Base-by-base conservation (phyloP, 306 rosid species). In the Glycyrrhiza uralensis region DNA sequence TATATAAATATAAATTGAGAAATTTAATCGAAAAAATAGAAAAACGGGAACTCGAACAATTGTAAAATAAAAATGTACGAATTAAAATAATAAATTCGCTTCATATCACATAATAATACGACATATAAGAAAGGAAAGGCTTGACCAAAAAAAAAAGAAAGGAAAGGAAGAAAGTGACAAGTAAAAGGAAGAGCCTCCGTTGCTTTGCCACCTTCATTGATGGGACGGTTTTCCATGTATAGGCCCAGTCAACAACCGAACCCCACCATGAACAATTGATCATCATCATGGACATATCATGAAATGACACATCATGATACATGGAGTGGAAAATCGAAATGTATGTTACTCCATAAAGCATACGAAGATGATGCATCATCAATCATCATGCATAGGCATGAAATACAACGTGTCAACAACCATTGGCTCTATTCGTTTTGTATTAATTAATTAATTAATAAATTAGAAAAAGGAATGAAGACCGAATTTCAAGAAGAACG, bases 141-240 rank as follows among this genome's bases (percentile, higher is more conserved):
- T n/a, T n/a, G n/a, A n/a, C n/a, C n/a, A n/a, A n/a, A n/a, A n/a
- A n/a, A n/a, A n/a, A n/a, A n/a, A n/a, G n/a, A n/a, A n/a, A n/a
- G 49, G 6, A 49, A 68, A 52, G 14, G 38, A 54, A 22, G 52
- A 70, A 54, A 70, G 65, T 10, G 56, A 71, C 24, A 71, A 55
- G 23, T 7, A 24, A 59, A 5, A 19, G 14, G 3, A 0, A 3
- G 12, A 13, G 32, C 52, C 2, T 6, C 18, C 10, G 11, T 15
- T 7, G 2, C 14, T n/a, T 42, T 42, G 1, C 47, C 6, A 0
- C 38, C 7, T 66, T 45, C 42, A 47, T 17, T 47, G 45, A 64
- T 24, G 33, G 71, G 71, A 64, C 20, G 51, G 39, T 56, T 29
- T 57, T 15, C 3, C 52, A 12, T 12, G n/a, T n/a, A 26, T 42